Base-by-base conservation (phyloP, 2,329 filamentous ascomycete genomes). In the Penicillium sp. region DNA sequence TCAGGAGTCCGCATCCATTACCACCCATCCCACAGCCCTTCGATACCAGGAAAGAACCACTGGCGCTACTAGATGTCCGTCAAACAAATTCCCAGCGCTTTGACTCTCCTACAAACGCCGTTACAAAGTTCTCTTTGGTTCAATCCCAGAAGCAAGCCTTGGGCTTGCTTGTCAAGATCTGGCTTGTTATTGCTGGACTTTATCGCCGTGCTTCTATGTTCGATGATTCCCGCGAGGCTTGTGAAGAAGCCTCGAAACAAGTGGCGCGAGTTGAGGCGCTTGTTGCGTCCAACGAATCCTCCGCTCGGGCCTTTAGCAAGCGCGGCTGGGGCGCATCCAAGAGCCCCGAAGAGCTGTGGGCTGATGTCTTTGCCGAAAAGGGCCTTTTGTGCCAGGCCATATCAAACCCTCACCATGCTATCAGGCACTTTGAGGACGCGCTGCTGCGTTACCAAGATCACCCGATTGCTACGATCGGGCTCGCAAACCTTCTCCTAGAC, bases 181-280 rank as follows among this genome's bases (percentile, higher is more conserved):
- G 94, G 94, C 79, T 97, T 8, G 88, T 94, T 68, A 91, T 97
- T 57, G 88, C 91, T 2, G 88, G 88, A 0, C 87, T 97, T 60
- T 99, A 97, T 69, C 85, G 91, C 27, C 84, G 91, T 49, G 90
- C 93, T 7, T 83, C 83, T 8, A 85, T 95, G 77, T 84, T 85
- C 51, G 88, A 92, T 18, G 93, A 97, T 69, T 86, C 89, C 11
- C 84, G 84, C 62, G 89, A 87, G 48, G 91, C 93, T 6, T 84
- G 92, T 27, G 81, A 85, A 10, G 94, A 97, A 77, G 94, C 93
- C 1, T 81, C 85, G 55, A 89, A 89, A 67, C 81, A 96, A 34
- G 86, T 91, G 1, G 81, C 88, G 60, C 77, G 75, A 0, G 80
- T 96, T 10, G 90, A 96, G 72, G 72, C 77, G 0, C 86, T 92